Evolutionary conservation across 441 rosid species (phyloP).

Genomic region (Erysimum pusillum): DNA sequence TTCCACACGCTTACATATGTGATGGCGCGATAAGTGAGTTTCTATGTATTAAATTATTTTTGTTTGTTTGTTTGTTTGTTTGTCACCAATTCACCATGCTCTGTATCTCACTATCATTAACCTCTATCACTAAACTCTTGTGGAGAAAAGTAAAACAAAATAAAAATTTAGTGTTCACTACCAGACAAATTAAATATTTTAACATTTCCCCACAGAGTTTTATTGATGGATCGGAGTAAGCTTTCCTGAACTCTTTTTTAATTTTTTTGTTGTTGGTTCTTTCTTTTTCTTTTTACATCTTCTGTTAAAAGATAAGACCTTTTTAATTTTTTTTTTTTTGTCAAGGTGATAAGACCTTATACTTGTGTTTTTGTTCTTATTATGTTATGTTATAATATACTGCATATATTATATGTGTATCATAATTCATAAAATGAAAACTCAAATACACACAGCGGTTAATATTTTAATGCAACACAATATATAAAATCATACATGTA

Average conservation of each 20-base stretch:
- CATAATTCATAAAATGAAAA: not conserved
- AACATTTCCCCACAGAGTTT: not conserved
- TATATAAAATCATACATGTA: not conserved
- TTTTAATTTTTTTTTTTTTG: no score
- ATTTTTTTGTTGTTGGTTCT: no score
- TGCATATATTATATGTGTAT: not conserved
- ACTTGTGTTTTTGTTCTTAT: not conserved
- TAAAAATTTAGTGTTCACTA: not conserved
- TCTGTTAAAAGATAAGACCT: not conserved
- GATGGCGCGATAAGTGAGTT: not conserved
- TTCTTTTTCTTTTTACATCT: no score
- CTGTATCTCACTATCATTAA: not conserved
- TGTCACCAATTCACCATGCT: constrained; percentile 11
- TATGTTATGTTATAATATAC: no score
- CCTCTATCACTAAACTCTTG: not conserved
- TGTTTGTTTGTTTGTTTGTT: constrained; percentile 32
- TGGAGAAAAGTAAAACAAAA: not conserved
- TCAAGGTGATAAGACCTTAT: not conserved
- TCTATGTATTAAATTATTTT: not conserved
- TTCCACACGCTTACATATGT: not conserved
- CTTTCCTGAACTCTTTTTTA: not conserved
- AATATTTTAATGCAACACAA: not conserved
- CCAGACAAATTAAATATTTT: not conserved
- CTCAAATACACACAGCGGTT: not conserved
- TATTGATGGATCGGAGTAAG: not conserved